phyloP scores from a whole-genome alignment of 768 basidiomycete species.

The Cubamyces sp. region DNA sequence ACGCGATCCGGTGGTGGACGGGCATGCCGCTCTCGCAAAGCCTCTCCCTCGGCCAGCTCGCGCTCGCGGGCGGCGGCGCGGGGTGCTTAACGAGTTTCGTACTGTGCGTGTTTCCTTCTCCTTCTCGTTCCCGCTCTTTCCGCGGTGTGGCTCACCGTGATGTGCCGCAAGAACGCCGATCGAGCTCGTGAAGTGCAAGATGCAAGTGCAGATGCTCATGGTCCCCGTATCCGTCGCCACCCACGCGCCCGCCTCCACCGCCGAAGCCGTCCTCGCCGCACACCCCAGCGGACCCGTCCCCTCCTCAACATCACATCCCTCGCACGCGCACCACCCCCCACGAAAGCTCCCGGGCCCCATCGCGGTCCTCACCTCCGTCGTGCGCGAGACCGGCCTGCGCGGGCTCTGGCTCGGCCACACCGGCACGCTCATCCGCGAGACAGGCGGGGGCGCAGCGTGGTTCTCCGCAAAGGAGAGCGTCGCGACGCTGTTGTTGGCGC shows the following conservation, averaged over 20 bases:
- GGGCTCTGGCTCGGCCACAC: slow-evolving; percentile 98
- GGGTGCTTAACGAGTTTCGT: slow-evolving; percentile 87
- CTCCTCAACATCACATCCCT: slow-evolving; percentile 13
- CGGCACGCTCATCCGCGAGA: slow-evolving; percentile 91
- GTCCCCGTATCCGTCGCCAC: slow-evolving; percentile 30
- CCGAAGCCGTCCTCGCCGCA: slow-evolving; percentile 24
- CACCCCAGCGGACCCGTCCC: slow-evolving; percentile 20
- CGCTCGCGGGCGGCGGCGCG: slow-evolving; percentile 83
- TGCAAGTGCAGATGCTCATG: slow-evolving; percentile 93
- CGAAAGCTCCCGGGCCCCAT: slow-evolving; percentile 71
- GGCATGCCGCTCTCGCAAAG: slow-evolving; percentile 41
- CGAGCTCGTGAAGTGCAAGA: slow-evolving; percentile 95
- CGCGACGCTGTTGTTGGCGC: slow-evolving; percentile 59
- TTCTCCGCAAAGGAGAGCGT: slow-evolving; percentile 87
- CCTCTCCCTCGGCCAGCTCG: slow-evolving; percentile 69
- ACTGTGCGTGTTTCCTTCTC: slow-evolving; percentile 56
- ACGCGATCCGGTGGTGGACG: slow-evolving; percentile 51
- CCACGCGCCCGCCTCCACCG: slow-evolving; percentile 23
- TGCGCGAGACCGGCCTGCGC: slow-evolving; percentile 69
- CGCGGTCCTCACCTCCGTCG: slow-evolving; percentile 61
- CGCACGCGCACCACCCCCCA: slow-evolving; percentile 20
- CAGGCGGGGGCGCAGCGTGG: slow-evolving; percentile 90
- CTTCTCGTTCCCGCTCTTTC: background rate
- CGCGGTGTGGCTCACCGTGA: background rate
- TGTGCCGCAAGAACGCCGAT: slow-evolving; percentile 72